Percentiles rank a stretch among this genome's conserved stretches.
These are phyloP conservation scores for Ophiosphaerella korrae DNA, from an alignment of 2,329 filamentous ascomycete species.

Conservation along the genomic window DNA sequence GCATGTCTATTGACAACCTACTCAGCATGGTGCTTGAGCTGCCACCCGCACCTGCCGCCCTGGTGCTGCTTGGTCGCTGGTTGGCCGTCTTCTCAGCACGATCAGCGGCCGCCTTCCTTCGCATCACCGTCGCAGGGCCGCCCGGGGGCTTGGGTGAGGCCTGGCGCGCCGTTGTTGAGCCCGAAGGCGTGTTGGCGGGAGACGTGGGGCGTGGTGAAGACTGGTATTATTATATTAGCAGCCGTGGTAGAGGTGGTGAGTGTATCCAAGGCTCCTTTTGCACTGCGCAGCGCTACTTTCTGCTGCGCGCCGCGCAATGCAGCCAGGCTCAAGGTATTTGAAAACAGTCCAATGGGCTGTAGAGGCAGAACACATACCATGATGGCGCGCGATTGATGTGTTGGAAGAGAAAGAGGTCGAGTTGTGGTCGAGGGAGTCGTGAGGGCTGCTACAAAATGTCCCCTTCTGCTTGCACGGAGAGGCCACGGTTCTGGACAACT, in stretches of 20 bases:
- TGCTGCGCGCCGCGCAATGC: not conserved
- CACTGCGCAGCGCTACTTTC: no score
- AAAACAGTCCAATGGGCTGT: conserved; percentile 4
- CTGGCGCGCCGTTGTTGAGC: conserved; percentile 74
- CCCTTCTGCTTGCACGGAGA: conserved; percentile 15
- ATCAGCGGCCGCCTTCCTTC: conserved; percentile 92
- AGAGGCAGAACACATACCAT: conserved; percentile 22
- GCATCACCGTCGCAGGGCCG: conserved; percentile 92
- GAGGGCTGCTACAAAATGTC: conserved; percentile 18
- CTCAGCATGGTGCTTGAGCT: conserved; percentile 99
- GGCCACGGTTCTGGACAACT: conserved; percentile 44
- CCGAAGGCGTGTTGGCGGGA: conserved; percentile 56
- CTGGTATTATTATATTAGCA: not conserved
- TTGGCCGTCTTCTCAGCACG: conserved; percentile 97
- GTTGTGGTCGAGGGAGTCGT: conserved; percentile 10
- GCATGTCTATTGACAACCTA: conserved; percentile 56
- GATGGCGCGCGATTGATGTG: conserved; percentile 9
- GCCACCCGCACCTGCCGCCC: conserved; percentile 90
- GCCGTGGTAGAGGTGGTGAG: not conserved
- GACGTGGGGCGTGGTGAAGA: conserved; percentile 42
- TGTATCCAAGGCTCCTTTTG: no score
- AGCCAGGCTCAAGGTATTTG: not conserved
- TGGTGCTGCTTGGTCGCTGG: conserved; percentile 87
- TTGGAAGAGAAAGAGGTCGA: conserved; percentile 5
- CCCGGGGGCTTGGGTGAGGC: conserved; percentile 89